phyloP scores from a whole-genome alignment of 208 protist genomes.

The Crithidia sp. region DNA sequence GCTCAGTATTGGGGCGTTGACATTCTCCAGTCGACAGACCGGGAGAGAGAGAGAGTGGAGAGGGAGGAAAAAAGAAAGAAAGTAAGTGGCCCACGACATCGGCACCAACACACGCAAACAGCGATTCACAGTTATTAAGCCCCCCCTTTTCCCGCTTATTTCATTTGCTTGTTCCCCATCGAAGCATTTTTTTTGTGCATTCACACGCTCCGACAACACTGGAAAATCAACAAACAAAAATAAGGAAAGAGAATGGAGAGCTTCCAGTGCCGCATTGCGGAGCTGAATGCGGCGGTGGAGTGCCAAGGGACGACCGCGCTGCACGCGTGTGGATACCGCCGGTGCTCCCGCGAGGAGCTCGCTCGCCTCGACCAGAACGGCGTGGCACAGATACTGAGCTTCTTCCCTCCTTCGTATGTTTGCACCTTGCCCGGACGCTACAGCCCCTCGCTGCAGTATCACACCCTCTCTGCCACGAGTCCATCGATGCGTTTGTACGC shows the following conservation, averaged over 20 bases:
- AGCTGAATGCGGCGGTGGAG: not conserved
- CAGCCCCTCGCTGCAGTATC: not conserved
- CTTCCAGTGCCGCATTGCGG: not conserved
- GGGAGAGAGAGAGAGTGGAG: too few species aligned
- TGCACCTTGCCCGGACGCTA: slow-evolving; percentile 10
- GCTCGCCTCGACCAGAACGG: slow-evolving; percentile 5
- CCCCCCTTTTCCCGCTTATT: too few species aligned
- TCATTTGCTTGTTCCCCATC: too few species aligned
- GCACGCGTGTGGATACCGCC: not conserved
- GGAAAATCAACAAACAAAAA: not conserved
- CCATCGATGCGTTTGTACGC: slow-evolving; percentile 7
- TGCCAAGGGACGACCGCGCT: not conserved
- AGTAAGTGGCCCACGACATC: too few species aligned
- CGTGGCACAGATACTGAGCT: slow-evolving; percentile 5
- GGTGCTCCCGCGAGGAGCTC: slow-evolving; percentile 2
- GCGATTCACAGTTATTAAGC: too few species aligned
- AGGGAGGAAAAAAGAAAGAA: too few species aligned
- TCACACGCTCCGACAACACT: not conserved
- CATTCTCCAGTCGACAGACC: too few species aligned
- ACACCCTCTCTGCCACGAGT: slow-evolving; percentile 9
- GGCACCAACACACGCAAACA: too few species aligned
- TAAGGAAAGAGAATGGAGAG: not conserved
- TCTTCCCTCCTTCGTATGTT: not conserved
- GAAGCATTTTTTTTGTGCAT: too few species aligned
- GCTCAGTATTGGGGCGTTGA: too few species aligned